Percentiles rank a stretch among this genome's conserved stretches.
Evolutionary conservation across 768 basidiomycete genomes (phyloP).

Genomic region (Grammothele lineata): DNA sequence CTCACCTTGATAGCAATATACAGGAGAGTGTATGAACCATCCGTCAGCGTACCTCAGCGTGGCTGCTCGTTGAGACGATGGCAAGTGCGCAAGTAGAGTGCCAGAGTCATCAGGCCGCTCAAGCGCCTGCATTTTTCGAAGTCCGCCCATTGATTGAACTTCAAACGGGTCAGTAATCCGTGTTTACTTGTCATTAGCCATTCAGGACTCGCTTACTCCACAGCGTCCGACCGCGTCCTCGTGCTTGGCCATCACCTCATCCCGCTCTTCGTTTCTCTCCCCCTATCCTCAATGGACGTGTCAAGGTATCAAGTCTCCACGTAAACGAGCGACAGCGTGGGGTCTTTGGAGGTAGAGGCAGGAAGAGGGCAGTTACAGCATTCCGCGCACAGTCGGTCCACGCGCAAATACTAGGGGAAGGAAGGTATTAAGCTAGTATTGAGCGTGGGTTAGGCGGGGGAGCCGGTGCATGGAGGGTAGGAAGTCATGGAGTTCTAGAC

Average conservation of each 20-base stretch:
- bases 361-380: conserved; percentile 57
- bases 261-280: conserved; percentile 6
- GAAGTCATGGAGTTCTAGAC: conserved; percentile 28
- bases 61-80: no score
- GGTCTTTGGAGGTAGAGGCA: conserved; percentile 73
- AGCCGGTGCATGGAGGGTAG: conserved; percentile 22
- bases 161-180: no score
- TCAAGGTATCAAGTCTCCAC: conserved; percentile 54
- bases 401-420: background rate
- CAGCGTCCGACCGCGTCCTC: conserved; percentile 69
- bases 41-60: no score
- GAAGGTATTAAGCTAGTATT: no score
- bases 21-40: no score
- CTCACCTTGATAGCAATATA: no score
- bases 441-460: conserved; percentile 21
- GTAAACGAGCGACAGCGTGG: conserved; percentile 81
- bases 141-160: no score
- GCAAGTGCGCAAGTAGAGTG: no score
- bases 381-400: conserved; percentile 54
- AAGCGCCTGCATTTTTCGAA: no score
- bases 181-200: no score
- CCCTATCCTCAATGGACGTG: background rate
- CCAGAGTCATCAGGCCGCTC: no score
- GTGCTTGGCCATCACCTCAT: conserved; percentile 36
- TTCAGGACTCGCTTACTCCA: no score